Evolutionary conservation across 345 rosid genomes (phyloP), one percentile per base, ranked within the genome.

Genomic region (Linum tenue): DNA sequence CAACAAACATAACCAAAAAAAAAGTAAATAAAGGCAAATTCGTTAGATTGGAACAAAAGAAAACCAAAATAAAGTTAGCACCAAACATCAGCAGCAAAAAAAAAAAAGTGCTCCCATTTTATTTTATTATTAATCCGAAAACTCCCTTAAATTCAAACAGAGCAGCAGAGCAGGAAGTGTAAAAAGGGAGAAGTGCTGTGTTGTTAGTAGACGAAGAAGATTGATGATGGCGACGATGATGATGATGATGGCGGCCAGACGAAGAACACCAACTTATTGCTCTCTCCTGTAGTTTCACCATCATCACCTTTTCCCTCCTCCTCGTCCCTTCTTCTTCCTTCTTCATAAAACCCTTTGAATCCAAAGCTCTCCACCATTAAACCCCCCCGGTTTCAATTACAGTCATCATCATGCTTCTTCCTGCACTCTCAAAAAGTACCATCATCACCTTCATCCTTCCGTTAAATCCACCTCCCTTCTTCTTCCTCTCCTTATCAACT

Each of bases 371-470:
- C 73, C 70, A 69, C 67, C 70, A 60, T 72, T 56, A 73, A 72
- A 65, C 69, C 66, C 79, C 78, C 75, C 76, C 55, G 75, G 68
- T 77, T 48, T 61, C 57, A 40, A 37, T 43, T 51, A 70, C n/a
- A 73, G 74, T 56, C 22, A 73, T 85, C 79, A 86, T 84, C 65
- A 86, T 83, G 86, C 81, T 68, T 76, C 78, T 81, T 78, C 85
- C 70, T 78, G 73, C 87, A 81, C 81, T 68, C 77, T 68, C 78
- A 60, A 73, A 82, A 84, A 83, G 82, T 70, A 64, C 43, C 63
- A 68, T 70, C 73, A 69, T 77, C 80, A 65, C 77, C 64, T 38
- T 77, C 77, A 68, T 60, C 50, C 73, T 73, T 80, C 73, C 84
- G 84, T 73, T 81, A 81, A 86, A 87, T 86, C 70, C 77, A 71